Evolutionary conservation across 495 filamentous ascomycete species (phyloP), one percentile per base, ranked within the genome.

Genomic region (Aspergillus mulundensis): DNA sequence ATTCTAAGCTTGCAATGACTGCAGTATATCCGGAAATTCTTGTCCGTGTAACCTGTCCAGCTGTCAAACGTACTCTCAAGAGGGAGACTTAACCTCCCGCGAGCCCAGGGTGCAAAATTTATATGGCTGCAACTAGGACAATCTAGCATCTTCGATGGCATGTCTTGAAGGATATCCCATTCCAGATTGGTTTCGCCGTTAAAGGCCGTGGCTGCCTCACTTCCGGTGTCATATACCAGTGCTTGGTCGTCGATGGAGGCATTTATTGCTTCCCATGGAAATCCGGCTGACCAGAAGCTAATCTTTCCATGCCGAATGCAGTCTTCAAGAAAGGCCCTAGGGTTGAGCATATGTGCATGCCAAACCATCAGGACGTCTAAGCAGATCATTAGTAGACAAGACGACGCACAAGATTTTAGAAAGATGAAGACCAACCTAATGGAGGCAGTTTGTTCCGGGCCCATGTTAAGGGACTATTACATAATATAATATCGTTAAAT

Each of bases 281-380:
- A 79, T 3, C 84, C 84, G 2, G 80, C 77, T 6, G 63, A 68
- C 84, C 88, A 91, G 21, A 91, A 67, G 3, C 70, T 61, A 55
- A 79, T 74, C 36, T 85, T 70, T 0, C 81, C 83, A 23, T 77
- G 71, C 18, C 88, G 76, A 47, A 93, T 70, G 59, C 86, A 86
- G 65, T 95, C 91, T 61, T 95, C 90, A 3, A 90, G 79, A 64
- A 85, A 95, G 41, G 75, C 73, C 24, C 87, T 75, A 2, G 91
- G 91, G 58, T 93, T 95, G 3, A 96, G 80, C 84, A 91, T 85
- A 60, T 90, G 88, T 1, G 87, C 75, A 69, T 96, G 91, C 89
- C 88, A 94, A 0, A 95, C 89, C 89, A 96, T 90, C 42, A 96
- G 70, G 2, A 96, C 84, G 66, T 96, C 90, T 85, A 46, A 14